Conservation (phyloP, 306 rosid genomes). For the Rosa lucieae region DNA sequence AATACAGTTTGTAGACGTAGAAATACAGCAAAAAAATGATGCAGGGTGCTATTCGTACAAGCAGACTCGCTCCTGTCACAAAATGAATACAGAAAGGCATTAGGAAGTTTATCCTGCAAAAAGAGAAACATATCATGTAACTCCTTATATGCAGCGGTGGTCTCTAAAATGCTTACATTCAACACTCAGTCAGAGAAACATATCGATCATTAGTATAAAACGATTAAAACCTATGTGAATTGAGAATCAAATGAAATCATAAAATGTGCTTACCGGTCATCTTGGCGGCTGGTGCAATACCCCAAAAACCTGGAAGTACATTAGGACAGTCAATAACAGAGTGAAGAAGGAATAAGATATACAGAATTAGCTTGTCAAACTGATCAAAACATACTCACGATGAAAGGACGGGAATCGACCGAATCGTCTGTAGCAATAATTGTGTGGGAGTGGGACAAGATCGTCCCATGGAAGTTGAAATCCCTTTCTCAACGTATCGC, state of each 20-base stretch:
- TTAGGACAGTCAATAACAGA: not conserved
- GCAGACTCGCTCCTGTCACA: not conserved
- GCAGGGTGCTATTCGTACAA: not conserved
- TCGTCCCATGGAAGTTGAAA: no score
- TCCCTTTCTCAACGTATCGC: not conserved
- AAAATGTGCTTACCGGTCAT: no score
- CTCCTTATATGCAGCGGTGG: not conserved
- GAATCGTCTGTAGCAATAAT: not conserved
- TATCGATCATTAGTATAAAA: no score
- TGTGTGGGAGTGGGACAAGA: no score
- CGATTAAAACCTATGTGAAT: no score
- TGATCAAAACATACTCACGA: slow-evolving; percentile 8
- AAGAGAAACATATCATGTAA: no score
- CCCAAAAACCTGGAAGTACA: slow-evolving; percentile 11
- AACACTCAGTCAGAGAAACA: no score
- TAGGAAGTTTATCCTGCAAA: not conserved
- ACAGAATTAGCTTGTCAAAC: not conserved
- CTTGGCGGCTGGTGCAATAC: no score
- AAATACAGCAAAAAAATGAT: not conserved
- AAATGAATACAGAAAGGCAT: not conserved
- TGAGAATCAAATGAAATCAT: no score
- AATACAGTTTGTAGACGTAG: not conserved
- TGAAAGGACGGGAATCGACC: not conserved
- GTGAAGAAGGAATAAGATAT: not conserved
- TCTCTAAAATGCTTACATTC: not conserved